Percentiles rank a stretch among this genome's conserved stretches.
phyloP scores from a whole-genome alignment of 352 stramenopile genomes.

The Phytophthora crassamura region DNA sequence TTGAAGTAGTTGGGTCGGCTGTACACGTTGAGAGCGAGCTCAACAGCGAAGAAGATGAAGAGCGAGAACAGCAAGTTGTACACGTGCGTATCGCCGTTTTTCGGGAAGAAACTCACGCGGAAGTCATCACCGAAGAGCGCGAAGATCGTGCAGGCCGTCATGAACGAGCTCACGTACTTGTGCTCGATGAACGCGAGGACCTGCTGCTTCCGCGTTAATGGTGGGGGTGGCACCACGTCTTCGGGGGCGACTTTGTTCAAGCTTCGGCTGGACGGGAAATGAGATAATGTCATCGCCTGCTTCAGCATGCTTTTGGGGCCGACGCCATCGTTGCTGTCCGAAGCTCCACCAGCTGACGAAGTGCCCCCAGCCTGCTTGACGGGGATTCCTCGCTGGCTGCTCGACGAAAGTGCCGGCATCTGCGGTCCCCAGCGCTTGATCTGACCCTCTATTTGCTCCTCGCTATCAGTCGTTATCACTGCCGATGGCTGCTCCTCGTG shows the following conservation, averaged over 20 bases:
- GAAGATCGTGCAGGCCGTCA: conserved; percentile 86
- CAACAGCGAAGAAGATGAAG: conserved; percentile 80
- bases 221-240: conserved; percentile 41
- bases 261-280: conserved; percentile 53
- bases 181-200: conserved; percentile 70
- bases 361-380: conserved; percentile 29
- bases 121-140: conserved; percentile 90
- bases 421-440: conserved; percentile 28
- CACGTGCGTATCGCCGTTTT: conserved; percentile 64
- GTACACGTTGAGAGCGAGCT: conserved; percentile 77
- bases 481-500: conserved; percentile 46
- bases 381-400: conserved; percentile 38
- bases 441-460: conserved; percentile 35
- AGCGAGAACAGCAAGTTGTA: conserved; percentile 85
- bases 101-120: conserved; percentile 70
- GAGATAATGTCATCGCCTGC: conserved; percentile 37
- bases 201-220: conserved; percentile 49
- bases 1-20: conserved; percentile 84
- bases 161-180: conserved; percentile 67
- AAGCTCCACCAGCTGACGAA: conserved; percentile 4
- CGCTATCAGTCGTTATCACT: conserved; percentile 35
- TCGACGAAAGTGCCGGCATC: conserved; percentile 43
- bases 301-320: conserved; percentile 46
- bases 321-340: conserved; percentile 23
- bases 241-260: conserved; percentile 78